Base-by-base conservation (phyloP, 805 yeast genomes). In the Starmera caribaea region DNA sequence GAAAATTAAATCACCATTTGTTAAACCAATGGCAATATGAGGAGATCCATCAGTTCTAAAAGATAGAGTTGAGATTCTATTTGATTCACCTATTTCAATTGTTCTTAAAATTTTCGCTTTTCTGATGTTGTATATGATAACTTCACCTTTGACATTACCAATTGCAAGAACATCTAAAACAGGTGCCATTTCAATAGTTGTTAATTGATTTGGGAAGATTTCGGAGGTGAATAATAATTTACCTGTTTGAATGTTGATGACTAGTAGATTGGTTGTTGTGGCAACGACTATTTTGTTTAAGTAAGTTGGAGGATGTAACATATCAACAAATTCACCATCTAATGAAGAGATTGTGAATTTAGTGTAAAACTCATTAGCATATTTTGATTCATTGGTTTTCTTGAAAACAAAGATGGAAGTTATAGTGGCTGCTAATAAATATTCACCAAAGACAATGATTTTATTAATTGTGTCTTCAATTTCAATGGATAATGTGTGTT, bases 21-120 rank as follows among this genome's bases (percentile, higher is more conserved):
- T 70, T 36, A 85, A 72, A 11, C 90, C 92, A 14, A 83, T 78
- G 12, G 85, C 94, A 37, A 89, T 49, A 60, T 89, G 95, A 4
- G 94, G 70, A 2, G 81, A 71, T 0, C 94, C 95, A 58, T 92
- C 98, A 3, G 96, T 85, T 61, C 97, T 73, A 65, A 94, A 90
- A 1, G 96, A 82, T 16, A 90, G 49, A 0, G 94, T 69, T 0
- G 71, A 58, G 13, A 74, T 57, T 21, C 26, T 21, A 13, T 69
- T 56, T 39, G 65, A 63, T 9, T 58, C 58, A 10, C 62, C 53
- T 3, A 66, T 58, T 34, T 59, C 57, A 32, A 74, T 63, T 8
- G 76, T 78, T 49, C 75, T 75, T 34, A 83, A 51, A 4, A 64
- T 59, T 42, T 63, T 72, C 16, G 77, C 92, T 49, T 75, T 79